Conservation (phyloP, 345 rosid genomes). For the Dipteronia dyeriana region DNA sequence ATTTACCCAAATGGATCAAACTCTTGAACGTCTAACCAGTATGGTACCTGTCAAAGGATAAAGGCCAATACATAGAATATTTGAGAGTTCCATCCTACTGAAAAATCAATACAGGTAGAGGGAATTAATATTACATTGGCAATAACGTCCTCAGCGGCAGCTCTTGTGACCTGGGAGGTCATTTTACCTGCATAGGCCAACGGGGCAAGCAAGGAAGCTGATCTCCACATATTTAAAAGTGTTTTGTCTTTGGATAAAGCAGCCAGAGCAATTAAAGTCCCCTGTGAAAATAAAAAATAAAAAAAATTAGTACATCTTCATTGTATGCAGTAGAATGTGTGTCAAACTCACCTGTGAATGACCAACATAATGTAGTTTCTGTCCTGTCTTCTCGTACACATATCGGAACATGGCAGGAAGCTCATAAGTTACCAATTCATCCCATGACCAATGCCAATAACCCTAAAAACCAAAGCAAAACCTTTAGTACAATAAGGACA, state of each 20-base stretch:
- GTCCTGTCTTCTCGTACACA: conserved; percentile 38
- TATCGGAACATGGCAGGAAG: conserved; percentile 53
- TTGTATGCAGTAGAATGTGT: background rate
- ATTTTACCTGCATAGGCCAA: conserved; percentile 42
- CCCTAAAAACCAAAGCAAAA: conserved; percentile 26
- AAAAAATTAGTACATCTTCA: background rate
- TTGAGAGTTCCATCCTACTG: conserved; percentile 24
- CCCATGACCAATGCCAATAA: conserved; percentile 69
- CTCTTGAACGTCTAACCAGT: conserved; percentile 36
- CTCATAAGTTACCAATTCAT: conserved; percentile 48
- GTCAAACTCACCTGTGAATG: conserved; percentile 41
- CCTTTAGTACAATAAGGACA: background rate
- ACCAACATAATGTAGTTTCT: conserved; percentile 53
- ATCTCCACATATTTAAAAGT: conserved; percentile 41
- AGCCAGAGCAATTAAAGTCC: conserved; percentile 54
- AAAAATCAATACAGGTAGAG: background rate
- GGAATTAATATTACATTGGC: background rate
- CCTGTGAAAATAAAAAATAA: conserved; percentile 25
- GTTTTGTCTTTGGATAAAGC: conserved; percentile 44
- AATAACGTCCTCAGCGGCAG: conserved; percentile 32
- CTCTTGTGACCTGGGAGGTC: conserved; percentile 38
- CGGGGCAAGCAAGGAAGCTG: conserved; percentile 51
- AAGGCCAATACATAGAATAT: background rate
- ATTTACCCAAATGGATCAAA: conserved; percentile 43
- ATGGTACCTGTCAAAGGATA: conserved; percentile 19